These are phyloP conservation scores for Puccinia polysora DNA, from an alignment of 1,284 basidiomycete species.

Conservation along the genomic window DNA sequence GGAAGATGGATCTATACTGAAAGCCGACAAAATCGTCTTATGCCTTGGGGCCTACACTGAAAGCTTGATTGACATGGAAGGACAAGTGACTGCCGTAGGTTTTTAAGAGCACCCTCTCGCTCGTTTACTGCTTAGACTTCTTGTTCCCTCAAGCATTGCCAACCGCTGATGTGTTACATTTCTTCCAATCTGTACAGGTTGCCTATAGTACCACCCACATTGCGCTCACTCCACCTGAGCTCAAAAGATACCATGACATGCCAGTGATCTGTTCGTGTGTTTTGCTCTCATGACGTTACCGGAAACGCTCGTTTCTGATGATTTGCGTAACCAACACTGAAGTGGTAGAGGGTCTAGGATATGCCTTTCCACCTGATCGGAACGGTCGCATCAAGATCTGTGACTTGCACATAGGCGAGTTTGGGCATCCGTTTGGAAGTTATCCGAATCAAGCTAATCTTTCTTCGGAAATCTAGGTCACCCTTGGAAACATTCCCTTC, in stretches of 20 bases:
- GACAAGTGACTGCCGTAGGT: constrained; percentile 37
- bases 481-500: constrained; percentile 20
- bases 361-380: constrained; percentile 35
- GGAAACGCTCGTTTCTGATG: not conserved
- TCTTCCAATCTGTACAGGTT: too few species aligned
- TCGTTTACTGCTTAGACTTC: not conserved
- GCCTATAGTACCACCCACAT: constrained; percentile 38
- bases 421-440: not conserved
- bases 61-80: constrained; percentile 39
- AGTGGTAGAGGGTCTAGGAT: constrained; percentile 36
- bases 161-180: too few species aligned
- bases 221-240: constrained; percentile 26
- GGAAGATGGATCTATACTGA: constrained; percentile 26
- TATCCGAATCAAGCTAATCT: not conserved
- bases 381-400: constrained; percentile 35
- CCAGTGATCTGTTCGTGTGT: constrained; percentile 26
- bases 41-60: constrained; percentile 37
- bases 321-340: not conserved
- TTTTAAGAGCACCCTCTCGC: not conserved
- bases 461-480: not conserved
- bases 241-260: constrained; percentile 30
- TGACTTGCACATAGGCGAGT: constrained; percentile 35
- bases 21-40: constrained; percentile 30
- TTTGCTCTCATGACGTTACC: not conserved
- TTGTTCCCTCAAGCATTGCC: too few species aligned